Evolutionary conservation across 176 grass and related monocot species (phyloP), one percentile per base, ranked within the genome.

Genomic region (Carex littledalei): DNA sequence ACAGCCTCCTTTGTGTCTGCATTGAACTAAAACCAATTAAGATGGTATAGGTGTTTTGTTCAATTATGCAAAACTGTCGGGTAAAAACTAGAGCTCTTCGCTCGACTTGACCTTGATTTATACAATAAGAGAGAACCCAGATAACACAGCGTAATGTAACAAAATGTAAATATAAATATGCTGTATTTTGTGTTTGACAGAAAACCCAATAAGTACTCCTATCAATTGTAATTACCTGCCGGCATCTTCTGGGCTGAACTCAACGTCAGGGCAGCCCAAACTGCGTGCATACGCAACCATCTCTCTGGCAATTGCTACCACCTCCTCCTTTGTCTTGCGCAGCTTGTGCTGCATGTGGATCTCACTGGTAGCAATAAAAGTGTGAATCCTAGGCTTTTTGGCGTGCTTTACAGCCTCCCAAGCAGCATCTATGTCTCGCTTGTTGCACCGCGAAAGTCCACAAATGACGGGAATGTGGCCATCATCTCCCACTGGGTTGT

Each of bases 391-490:
- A 4, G 95, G 95, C 37, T 85, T 86, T 2, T 86, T 49, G 0
- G 95, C 95, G 63, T 93, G 91, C 3, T 91, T 87, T 54, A 98
- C 95, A 43, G 95, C 92, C 80, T 98, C 95, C 95, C 95, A 98
- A 2, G 95, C 95, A 15, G 95, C 92, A 41, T 93, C 92, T 0
- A 94, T 93, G 75, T 94, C 92, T 29, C 68, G 78, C 89, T 85
- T 90, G 31, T 93, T 93, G 89, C 95, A 94, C 0, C 95, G 80
- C 1, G 95, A 92, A 26, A 98, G 89, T 11, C 91, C 95, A 12
- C 95, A 98, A 39, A 98, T 94, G 70, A 98, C 92, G 0, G 95
- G 95, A 1, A 98, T 84, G 56, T 94, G 95, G 4, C 55, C 91
- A 3, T 86, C 89, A 1, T 92, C 91, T 53, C 87, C 84, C 32